Conservation (phyloP, 2,329 filamentous ascomycete species). For the Incumbomyces lentus region DNA sequence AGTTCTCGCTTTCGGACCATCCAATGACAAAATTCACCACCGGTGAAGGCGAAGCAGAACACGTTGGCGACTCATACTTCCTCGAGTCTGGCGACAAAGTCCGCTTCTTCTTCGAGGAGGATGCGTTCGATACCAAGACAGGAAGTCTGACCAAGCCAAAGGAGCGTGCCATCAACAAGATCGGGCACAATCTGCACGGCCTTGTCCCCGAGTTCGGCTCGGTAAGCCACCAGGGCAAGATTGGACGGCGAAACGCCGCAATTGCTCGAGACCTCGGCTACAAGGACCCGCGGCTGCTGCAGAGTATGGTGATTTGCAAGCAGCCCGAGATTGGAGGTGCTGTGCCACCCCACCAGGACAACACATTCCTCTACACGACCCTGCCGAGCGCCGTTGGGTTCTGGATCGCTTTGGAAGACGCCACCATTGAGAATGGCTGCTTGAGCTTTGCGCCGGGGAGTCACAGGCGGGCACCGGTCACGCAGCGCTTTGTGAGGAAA, state of each 20-base stretch:
- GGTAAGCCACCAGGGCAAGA: conserved; percentile 39
- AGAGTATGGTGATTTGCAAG: conserved; percentile 98
- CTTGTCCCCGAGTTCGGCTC: conserved; percentile 56
- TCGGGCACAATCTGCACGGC: conserved; percentile 66
- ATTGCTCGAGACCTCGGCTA: conserved; percentile 67
- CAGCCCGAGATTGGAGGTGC: conserved; percentile 91
- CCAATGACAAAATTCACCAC: conserved; percentile 92
- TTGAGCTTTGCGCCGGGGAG: conserved; percentile 76
- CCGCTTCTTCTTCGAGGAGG: conserved; percentile 95
- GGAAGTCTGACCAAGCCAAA: conserved; percentile 68
- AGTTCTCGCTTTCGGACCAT: conserved; percentile 70
- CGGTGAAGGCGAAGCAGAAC: conserved; percentile 52
- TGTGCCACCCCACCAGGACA: conserved; percentile 86
- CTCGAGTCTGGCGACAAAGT: conserved; percentile 80
- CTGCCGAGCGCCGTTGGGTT: conserved; percentile 85
- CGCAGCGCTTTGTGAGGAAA: conserved; percentile 64
- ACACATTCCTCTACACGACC: conserved; percentile 81
- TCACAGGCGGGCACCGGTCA: conserved; percentile 62
- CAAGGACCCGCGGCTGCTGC: conserved; percentile 63
- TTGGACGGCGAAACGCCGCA: conserved; percentile 40
- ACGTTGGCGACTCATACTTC: conserved; percentile 94
- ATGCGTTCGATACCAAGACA: conserved; percentile 58
- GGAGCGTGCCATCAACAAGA: conserved; percentile 77
- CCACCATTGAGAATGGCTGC: conserved; percentile 75
- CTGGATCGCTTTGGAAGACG: conserved; percentile 96